Evolutionary conservation across 345 rosid genomes (phyloP).

Genomic region (Pseudoturritis turrita): DNA sequence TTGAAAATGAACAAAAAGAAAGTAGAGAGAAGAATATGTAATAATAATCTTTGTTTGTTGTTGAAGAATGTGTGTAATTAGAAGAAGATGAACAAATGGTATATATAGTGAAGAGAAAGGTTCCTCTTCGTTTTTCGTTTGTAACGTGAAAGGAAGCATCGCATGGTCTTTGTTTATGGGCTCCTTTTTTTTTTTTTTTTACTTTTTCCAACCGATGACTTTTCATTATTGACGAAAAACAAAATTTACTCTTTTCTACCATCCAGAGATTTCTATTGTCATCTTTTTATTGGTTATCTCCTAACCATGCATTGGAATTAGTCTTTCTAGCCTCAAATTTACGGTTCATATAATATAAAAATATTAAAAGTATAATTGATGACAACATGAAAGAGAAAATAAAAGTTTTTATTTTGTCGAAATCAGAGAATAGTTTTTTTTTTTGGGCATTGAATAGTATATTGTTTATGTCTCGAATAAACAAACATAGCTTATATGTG

Average conservation of each 20-base stretch:
- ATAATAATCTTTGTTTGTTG: neutral
- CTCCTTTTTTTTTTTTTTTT: neutral
- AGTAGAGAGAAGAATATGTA: neutral
- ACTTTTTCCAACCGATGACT: neutral
- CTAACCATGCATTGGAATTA: neutral
- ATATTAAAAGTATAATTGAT: neutral
- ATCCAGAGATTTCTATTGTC: neutral
- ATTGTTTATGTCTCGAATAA: too few species aligned
- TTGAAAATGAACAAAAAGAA: neutral
- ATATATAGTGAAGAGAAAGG: constrained; percentile 18
- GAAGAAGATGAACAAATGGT: constrained; percentile 14
- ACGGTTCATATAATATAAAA: neutral
- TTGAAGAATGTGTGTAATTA: constrained; percentile 15
- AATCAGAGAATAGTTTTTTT: too few species aligned
- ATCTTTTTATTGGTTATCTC: neutral
- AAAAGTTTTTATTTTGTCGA: neutral
- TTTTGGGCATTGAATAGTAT: too few species aligned
- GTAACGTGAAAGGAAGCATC: constrained; percentile 30
- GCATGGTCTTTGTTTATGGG: constrained; percentile 23
- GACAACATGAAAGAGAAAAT: neutral
- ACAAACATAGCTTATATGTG: neutral
- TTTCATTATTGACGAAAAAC: neutral
- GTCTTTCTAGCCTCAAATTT: neutral
- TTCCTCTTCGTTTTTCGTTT: neutral
- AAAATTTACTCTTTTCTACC: neutral